phyloP scores from a whole-genome alignment of 257 asterid genomes.

The Salvia splendens region DNA sequence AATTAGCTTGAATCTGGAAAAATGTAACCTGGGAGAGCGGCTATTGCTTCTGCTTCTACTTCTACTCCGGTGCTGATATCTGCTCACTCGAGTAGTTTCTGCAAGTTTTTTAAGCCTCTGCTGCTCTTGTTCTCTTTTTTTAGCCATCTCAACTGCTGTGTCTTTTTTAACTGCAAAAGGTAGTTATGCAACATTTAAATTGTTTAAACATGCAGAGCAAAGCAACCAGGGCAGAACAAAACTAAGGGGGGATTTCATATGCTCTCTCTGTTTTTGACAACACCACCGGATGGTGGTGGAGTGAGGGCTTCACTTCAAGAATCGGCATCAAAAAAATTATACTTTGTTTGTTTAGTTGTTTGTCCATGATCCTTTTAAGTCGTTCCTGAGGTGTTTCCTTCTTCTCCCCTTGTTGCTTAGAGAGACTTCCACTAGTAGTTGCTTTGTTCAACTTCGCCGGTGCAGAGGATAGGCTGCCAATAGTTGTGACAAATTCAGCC shows the following conservation, averaged over 20 bases:
- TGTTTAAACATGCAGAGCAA: slow-evolving; percentile 28
- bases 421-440: slow-evolving; percentile 58
- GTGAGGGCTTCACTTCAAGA: slow-evolving; percentile 44
- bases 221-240: slow-evolving; percentile 20
- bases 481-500: neutral
- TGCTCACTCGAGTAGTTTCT: slow-evolving; percentile 64
- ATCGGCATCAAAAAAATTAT: slow-evolving; percentile 47
- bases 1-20: slow-evolving; percentile 5
- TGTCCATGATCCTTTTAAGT: slow-evolving; percentile 94
- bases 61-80: slow-evolving; percentile 65
- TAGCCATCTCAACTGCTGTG: slow-evolving; percentile 86
- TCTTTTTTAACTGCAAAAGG: slow-evolving; percentile 80
- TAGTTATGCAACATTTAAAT: slow-evolving; percentile 29
- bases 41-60: slow-evolving; percentile 92
- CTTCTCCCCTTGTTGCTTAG: slow-evolving; percentile 88
- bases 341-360: slow-evolving; percentile 98
- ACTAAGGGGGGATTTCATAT: slow-evolving; percentile 24
- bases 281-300: slow-evolving; percentile 36
- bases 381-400: slow-evolving; percentile 99
- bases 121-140: slow-evolving; percentile 89
- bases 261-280: slow-evolving; percentile 29
- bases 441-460: slow-evolving; percentile 79
- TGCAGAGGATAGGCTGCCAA: slow-evolving; percentile 84
- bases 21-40: slow-evolving; percentile 77
- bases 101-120: slow-evolving; percentile 93